Evolutionary conservation across 2,329 filamentous ascomycete species (phyloP).

Genomic region (Phaeosphaeria sp.): DNA sequence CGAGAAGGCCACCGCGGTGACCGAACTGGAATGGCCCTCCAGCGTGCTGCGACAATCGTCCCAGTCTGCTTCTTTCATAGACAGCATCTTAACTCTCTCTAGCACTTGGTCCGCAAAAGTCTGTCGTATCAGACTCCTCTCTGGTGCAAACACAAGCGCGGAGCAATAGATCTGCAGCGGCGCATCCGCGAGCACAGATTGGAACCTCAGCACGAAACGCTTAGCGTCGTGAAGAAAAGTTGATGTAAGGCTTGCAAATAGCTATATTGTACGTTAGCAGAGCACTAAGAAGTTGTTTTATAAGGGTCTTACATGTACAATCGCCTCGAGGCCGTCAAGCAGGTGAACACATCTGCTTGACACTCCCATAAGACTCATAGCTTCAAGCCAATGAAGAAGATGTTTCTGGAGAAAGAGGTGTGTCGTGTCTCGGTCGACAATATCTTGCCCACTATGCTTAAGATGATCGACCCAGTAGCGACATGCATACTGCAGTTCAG

Average conservation of each 20-base stretch:
- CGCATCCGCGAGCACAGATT: constrained; percentile 30
- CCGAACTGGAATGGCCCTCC: background rate
- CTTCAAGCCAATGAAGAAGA: constrained; percentile 1
- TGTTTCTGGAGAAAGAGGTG: background rate
- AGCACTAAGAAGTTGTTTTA: constrained; percentile 1
- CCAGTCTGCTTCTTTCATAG: constrained; percentile 15
- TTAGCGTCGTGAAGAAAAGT: constrained; percentile 37
- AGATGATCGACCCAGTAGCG: constrained; percentile 18
- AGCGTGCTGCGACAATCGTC: too few species aligned
- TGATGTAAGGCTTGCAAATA: constrained; percentile 10
- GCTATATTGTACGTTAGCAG: constrained; percentile 13
- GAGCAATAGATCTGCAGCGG: constrained; percentile 50
- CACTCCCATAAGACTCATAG: background rate
- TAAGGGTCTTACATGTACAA: constrained; percentile 3
- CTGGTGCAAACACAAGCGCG: constrained; percentile 46
- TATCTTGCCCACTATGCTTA: background rate
- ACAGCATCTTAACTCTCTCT: constrained; percentile 7
- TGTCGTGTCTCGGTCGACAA: background rate
- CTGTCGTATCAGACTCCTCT: constrained; percentile 19
- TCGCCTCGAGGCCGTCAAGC: background rate
- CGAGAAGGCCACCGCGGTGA: background rate
- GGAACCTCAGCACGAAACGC: constrained; percentile 40
- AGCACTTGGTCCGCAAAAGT: constrained; percentile 11
- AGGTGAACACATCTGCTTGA: background rate
- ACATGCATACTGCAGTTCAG: too few species aligned